Evolutionary conservation across 331 rosid genomes (phyloP).

Genomic region (Ulmus americana): DNA sequence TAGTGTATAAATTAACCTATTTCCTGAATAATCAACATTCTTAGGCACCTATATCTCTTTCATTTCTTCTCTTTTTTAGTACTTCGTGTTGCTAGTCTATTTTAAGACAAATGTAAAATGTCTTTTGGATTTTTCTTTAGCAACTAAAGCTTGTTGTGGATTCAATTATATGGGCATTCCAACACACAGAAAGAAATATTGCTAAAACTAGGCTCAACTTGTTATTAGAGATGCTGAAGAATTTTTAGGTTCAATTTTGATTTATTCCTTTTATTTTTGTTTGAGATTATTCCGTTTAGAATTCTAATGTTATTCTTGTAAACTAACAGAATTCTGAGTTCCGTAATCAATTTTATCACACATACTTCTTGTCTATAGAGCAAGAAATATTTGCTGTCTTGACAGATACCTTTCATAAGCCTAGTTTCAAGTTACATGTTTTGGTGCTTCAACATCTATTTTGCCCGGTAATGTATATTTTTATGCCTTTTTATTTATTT

Average conservation of each 20-base stretch:
- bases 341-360: constrained; percentile 76
- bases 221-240: constrained; percentile 78
- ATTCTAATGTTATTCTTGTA: constrained; percentile 16
- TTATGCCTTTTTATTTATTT: background rate
- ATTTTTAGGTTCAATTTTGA: constrained; percentile 69
- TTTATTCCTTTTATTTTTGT: background rate
- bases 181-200: constrained; percentile 93
- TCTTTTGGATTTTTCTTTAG: constrained; percentile 38
- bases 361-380: constrained; percentile 72
- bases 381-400: constrained; percentile 88
- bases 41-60: background rate
- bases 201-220: constrained; percentile 92
- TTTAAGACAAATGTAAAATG: background rate
- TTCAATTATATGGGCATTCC: constrained; percentile 95
- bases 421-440: constrained; percentile 93
- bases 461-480: constrained; percentile 59
- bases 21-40: background rate
- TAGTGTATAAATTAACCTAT: background rate
- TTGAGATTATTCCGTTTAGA: background rate
- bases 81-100: background rate
- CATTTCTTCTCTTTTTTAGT: background rate
- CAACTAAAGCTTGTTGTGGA: constrained; percentile 96
- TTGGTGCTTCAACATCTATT: constrained; percentile 82
- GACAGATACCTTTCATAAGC: constrained; percentile 93
- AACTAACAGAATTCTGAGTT: constrained; percentile 68